Evolutionary conservation across 2,329 filamentous ascomycete species (phyloP).

Genomic region (Fusarium sp.): DNA sequence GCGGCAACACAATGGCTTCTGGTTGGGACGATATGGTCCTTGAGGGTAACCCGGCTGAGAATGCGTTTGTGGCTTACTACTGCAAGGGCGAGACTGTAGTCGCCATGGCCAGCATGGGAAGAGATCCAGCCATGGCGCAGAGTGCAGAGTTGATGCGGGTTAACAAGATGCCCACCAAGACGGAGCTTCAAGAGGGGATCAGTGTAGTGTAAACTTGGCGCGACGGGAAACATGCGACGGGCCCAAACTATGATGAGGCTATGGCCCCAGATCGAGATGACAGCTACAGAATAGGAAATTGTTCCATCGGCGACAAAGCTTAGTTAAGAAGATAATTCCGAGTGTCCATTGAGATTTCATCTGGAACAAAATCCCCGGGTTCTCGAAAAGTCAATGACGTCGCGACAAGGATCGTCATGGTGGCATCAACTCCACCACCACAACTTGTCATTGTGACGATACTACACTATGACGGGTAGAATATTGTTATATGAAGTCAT

Average conservation of each 20-base stretch:
- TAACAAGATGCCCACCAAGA: constrained; percentile 85
- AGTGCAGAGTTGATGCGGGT: constrained; percentile 85
- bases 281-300: constrained; percentile 21
- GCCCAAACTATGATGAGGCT: constrained; percentile 11
- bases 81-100: constrained; percentile 86
- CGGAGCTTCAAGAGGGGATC: constrained; percentile 73
- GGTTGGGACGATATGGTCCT: constrained; percentile 90
- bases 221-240: constrained; percentile 30
- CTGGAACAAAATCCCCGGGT: background rate
- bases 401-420: constrained; percentile 30
- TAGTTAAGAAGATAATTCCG: constrained; percentile 7
- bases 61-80: constrained; percentile 91
- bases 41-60: constrained; percentile 78
- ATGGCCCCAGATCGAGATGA: constrained; percentile 28
- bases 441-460: constrained; percentile 29
- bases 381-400: constrained; percentile 36
- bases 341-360: constrained; percentile 1
- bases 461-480: constrained; percentile 13
- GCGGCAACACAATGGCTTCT: constrained; percentile 77
- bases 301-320: constrained; percentile 1
- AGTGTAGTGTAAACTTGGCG: constrained; percentile 58
- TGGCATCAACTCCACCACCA: constrained; percentile 25
- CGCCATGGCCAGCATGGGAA: constrained; percentile 90
- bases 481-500: constrained; percentile 15
- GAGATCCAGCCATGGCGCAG: constrained; percentile 88